phyloP scores from a whole-genome alignment of 116 monocot species.

The Dioscorea cayenensis region DNA sequence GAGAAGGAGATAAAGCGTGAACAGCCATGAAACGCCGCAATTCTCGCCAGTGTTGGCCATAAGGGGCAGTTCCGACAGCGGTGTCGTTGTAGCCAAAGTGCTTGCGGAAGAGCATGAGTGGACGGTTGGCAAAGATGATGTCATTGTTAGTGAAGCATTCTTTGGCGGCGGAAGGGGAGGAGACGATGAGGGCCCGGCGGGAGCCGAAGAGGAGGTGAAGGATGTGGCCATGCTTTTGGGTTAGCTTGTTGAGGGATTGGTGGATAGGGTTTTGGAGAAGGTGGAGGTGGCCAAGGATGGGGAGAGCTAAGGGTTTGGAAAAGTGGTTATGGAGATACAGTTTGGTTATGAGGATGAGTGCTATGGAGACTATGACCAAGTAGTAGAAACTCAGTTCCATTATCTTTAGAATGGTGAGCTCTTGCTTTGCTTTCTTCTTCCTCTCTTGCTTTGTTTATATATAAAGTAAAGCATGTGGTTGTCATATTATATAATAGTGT shows the following conservation, averaged over 20 bases:
- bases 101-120: conserved; percentile 13
- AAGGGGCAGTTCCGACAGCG: conserved; percentile 14
- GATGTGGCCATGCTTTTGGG: conserved; percentile 29
- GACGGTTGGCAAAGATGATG: conserved; percentile 50
- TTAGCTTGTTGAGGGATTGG: conserved; percentile 29
- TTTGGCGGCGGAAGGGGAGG: conserved; percentile 26
- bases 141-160: conserved; percentile 52
- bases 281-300: conserved; percentile 54
- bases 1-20: conserved; percentile 29
- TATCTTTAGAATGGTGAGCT: too few species aligned
- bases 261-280: conserved; percentile 38
- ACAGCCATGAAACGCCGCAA: conserved; percentile 36
- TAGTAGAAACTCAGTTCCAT: too few species aligned
- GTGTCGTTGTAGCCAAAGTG: conserved; percentile 28
- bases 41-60: conserved; percentile 45
- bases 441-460: too few species aligned
- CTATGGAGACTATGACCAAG: too few species aligned
- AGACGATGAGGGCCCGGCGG: conserved; percentile 34
- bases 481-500: too few species aligned
- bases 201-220: conserved; percentile 46
- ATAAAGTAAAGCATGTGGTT: too few species aligned
- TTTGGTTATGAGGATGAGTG: neutral
- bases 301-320: conserved; percentile 26
- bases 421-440: too few species aligned
- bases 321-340: conserved; percentile 1